A percentile compares a stretch with the other conserved stretches of the same genome.
Evolutionary conservation across 345 rosid species (phyloP).

Genomic region (Gossypium raimondii): DNA sequence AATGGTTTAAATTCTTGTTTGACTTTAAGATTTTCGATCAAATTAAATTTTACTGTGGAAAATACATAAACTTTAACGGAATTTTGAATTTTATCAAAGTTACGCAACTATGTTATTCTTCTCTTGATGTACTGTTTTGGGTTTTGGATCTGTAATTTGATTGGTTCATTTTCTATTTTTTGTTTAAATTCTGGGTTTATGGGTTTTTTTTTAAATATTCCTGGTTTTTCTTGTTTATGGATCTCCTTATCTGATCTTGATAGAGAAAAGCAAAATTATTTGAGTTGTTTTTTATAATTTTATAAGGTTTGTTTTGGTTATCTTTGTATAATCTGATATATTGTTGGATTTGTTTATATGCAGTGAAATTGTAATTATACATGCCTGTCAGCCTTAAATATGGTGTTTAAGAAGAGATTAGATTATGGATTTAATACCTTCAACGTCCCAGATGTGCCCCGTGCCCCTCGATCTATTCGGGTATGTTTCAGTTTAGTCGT

Average conservation of each 20-base stretch:
- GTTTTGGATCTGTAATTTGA: slow-evolving; percentile 23
- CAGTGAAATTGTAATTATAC: slow-evolving; percentile 33
- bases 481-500: slow-evolving; percentile 29
- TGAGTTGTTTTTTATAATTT: neutral
- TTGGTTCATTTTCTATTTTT: neutral
- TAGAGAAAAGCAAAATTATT: slow-evolving; percentile 3
- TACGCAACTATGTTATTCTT: slow-evolving; percentile 11
- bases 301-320: neutral
- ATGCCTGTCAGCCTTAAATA: slow-evolving; percentile 36
- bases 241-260: slow-evolving; percentile 4
- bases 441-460: slow-evolving; percentile 56
- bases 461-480: slow-evolving; percentile 82
- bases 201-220: neutral
- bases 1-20: slow-evolving; percentile 11
- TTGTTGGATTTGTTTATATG: slow-evolving; percentile 24
- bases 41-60: neutral
- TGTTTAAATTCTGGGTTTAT: neutral
- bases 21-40: slow-evolving; percentile 1
- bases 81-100: slow-evolving; percentile 7
- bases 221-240: neutral
- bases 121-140: slow-evolving; percentile 16
- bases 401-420: slow-evolving; percentile 77
- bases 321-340: slow-evolving; percentile 8
- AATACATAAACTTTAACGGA: neutral
- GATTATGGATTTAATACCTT: slow-evolving; percentile 51